Evolutionary conservation across 2,329 filamentous ascomycete genomes (phyloP).

Genomic region (Cladosporium oxysporum): DNA sequence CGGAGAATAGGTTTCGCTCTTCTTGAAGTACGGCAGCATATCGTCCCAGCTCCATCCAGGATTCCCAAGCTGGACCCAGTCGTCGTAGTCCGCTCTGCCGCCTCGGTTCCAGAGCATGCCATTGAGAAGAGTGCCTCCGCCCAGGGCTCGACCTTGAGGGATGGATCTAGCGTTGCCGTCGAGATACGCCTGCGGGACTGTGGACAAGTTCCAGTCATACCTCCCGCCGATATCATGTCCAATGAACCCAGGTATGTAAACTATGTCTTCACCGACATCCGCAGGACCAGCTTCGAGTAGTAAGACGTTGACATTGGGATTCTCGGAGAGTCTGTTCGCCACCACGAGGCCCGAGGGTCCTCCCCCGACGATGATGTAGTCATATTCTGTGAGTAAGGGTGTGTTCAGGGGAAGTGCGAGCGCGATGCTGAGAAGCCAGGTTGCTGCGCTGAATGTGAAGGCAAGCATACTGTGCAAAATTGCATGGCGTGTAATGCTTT

Average conservation of each 20-base stretch:
- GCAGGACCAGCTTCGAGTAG: conserved; percentile 36
- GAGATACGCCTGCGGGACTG: conserved; percentile 30
- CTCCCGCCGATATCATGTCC: conserved; percentile 30
- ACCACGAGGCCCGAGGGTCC: conserved; percentile 35
- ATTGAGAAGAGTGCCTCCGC: conserved; percentile 39
- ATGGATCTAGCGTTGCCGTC: conserved; percentile 29
- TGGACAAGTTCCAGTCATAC: conserved; percentile 36
- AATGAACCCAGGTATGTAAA: conserved; percentile 33
- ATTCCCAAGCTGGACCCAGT: conserved; percentile 61
- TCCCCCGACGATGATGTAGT: conserved; percentile 36
- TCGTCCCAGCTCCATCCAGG: conserved; percentile 59
- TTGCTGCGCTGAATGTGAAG: conserved; percentile 14
- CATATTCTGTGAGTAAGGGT: conserved; percentile 32
- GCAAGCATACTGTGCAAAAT: conserved; percentile 19
- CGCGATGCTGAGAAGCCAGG: conserved; percentile 19
- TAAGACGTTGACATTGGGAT: conserved; percentile 33
- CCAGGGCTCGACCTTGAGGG: conserved; percentile 36
- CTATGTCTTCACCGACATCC: conserved; percentile 27
- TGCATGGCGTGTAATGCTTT: conserved; percentile 15
- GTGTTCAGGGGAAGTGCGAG: conserved; percentile 32
- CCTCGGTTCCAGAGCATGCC: conserved; percentile 43
- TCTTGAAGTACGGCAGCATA: conserved; percentile 42
- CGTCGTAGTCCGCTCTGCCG: conserved; percentile 54
- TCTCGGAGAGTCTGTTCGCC: conserved; percentile 36
- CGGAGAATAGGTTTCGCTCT: conserved; percentile 38